phyloP scores from a whole-genome alignment of 2,329 filamentous ascomycete species.

The Aspergillus jensenii region DNA sequence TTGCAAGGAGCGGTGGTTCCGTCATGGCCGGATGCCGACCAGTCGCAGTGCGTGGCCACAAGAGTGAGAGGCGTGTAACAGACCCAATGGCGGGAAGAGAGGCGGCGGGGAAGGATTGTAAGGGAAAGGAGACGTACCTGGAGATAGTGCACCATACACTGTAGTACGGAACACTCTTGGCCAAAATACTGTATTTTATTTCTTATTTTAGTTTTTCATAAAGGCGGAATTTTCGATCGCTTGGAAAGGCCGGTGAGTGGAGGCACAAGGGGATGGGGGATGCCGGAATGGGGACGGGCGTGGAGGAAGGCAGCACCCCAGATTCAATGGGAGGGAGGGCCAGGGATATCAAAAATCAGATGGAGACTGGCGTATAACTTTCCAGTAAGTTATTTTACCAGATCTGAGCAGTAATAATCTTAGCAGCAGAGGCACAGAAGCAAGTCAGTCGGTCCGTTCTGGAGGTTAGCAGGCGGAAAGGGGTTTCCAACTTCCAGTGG shows the following conservation, averaged over 20 bases:
- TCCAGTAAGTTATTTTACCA: conserved; percentile 21
- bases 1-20: conserved; percentile 22
- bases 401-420: conserved; percentile 16
- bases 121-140: conserved; percentile 25
- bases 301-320: conserved; percentile 22
- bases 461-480: conserved; percentile 14
- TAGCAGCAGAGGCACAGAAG: conserved; percentile 20
- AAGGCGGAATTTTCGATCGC: conserved; percentile 12
- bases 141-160: conserved; percentile 20
- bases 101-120: conserved; percentile 14
- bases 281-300: conserved; percentile 26
- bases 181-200: conserved; percentile 22
- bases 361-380: conserved; percentile 13
- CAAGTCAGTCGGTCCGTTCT: conserved; percentile 17
- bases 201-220: conserved; percentile 13
- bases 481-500: neutral
- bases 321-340: conserved; percentile 8
- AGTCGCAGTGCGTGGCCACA: conserved; percentile 29
- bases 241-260: conserved; percentile 26
- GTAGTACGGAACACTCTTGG: conserved; percentile 14
- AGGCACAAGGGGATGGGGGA: conserved; percentile 23
- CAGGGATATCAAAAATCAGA: conserved; percentile 11
- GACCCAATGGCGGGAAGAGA: conserved; percentile 17
- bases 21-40: conserved; percentile 18
- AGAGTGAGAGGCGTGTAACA: conserved; percentile 20